phyloP scores from a whole-genome alignment of 192 early-diverging fungal genomes.

The Entophlyctis helioformis region DNA sequence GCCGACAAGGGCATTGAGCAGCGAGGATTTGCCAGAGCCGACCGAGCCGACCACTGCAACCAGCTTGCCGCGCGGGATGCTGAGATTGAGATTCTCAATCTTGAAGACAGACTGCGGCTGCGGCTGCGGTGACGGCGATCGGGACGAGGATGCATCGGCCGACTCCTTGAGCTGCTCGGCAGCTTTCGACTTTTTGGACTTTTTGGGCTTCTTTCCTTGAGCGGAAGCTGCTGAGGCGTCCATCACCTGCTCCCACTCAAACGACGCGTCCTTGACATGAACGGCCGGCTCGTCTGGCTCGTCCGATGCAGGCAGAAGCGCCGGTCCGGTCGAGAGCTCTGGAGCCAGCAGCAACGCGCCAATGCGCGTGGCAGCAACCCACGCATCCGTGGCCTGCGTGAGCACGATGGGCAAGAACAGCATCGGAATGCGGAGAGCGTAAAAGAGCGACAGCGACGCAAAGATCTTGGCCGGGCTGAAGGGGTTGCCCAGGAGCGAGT shows the following conservation, averaged over 20 bases:
- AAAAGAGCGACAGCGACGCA: constrained; percentile 4
- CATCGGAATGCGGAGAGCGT: constrained; percentile 6
- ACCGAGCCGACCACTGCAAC: constrained; percentile 62
- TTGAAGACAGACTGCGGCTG: too few relatives aligned
- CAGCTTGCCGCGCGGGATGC: constrained; percentile 31
- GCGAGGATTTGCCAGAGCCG: constrained; percentile 63
- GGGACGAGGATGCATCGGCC: too few relatives aligned
- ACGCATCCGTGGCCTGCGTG: constrained; percentile 6
- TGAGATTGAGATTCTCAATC: too few relatives aligned
- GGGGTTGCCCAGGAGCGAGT: constrained; percentile 7
- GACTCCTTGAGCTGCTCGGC: too few relatives aligned
- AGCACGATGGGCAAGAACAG: constrained; percentile 5
- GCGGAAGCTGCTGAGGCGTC: too few relatives aligned
- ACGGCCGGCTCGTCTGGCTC: too few relatives aligned
- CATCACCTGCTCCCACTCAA: too few relatives aligned
- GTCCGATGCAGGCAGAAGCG: too few relatives aligned
- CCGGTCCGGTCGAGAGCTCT: constrained; percentile 10
- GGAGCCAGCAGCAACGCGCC: constrained; percentile 6
- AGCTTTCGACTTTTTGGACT: too few relatives aligned
- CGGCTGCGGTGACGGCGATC: too few relatives aligned
- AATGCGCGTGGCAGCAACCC: constrained; percentile 10
- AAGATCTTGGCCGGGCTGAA: constrained; percentile 3
- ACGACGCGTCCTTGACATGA: constrained; percentile 5
- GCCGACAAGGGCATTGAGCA: constrained; percentile 62
- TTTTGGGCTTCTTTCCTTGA: too few relatives aligned